Evolutionary conservation across 2,329 filamentous ascomycete genomes (phyloP), one percentile per base, ranked within the genome.

Genomic region (Stylonectria norvegica): DNA sequence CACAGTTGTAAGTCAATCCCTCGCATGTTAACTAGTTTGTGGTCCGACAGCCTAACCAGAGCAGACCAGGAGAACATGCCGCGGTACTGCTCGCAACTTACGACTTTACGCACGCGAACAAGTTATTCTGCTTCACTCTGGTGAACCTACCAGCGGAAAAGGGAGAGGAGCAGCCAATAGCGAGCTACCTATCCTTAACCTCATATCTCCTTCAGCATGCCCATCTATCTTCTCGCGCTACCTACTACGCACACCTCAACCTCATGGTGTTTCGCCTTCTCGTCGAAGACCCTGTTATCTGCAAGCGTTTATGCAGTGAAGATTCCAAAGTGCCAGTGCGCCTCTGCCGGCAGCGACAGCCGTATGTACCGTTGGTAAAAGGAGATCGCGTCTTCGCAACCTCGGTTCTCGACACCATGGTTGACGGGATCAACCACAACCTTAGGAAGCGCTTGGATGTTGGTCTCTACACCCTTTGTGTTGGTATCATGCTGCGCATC

Each of bases 141-240:
- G 79, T 95, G 36, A 83, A 79, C 3, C 60, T 76, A 36, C 38
- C 47, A 5, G 66, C 81, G 1, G 79, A 82, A 34, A 83, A 83
- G 52, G 78, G 73, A 29, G 73, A 79, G 34, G 83, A 91, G 55
- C 77, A 83, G 1, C 86, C 90, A 0, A 83, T 98, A 48, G 81
- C 85, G 33, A 83, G 79, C 52, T 94, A 91, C 59, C 70, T 97
- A 19, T 97, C 91, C 0, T 73, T 95, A 30, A 86, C 87, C 4
- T 97, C 91, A 3, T 98, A 98, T 64, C 76, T 97, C 20, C 78
- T 95, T 34, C 90, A 96, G 55, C 91, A 98, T 66, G 90, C 93
- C 2, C 86, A 96, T 63, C 80, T 93, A 15, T 94, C 89, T 4
- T 64, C 74, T 20, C 79, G 93, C 48, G 81, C 87, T 10, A 80